Conservation (phyloP, 441 rosid species). For the Adansonia rubrostipa region DNA sequence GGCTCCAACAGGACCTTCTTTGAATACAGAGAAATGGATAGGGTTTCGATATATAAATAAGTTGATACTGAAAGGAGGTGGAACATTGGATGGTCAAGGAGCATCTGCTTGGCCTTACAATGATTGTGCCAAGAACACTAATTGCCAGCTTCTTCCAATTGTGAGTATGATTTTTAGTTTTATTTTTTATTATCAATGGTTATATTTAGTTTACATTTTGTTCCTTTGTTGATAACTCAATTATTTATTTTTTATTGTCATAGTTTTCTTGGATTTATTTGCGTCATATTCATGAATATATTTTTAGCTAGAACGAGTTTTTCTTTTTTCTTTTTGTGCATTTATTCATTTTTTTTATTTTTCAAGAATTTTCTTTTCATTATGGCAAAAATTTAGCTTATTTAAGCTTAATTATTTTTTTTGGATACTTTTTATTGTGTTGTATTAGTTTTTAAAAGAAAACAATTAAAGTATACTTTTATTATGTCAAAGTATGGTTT, state of each 20-base stretch:
- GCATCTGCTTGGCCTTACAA: conserved; percentile 30
- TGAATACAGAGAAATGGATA: conserved; percentile 42
- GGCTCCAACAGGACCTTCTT: conserved; percentile 34
- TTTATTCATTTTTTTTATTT: too few species aligned
- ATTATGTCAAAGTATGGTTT: too few species aligned
- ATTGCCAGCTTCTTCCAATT: conserved; percentile 28
- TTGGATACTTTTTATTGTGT: too few species aligned
- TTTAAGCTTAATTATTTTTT: too few species aligned
- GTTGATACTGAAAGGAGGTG: conserved; percentile 36
- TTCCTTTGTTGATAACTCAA: neutral
- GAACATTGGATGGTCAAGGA: conserved; percentile 48
- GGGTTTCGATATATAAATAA: conserved; percentile 31
- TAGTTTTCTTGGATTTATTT: neutral
- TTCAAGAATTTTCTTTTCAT: too few species aligned
- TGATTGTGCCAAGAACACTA: conserved; percentile 20
- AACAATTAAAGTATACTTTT: too few species aligned
- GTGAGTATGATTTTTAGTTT: conserved; percentile 27
- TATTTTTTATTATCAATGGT: neutral
- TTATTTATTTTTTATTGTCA: neutral
- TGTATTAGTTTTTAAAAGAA: too few species aligned
- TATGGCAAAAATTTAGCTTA: too few species aligned
- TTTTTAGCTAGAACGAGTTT: too few species aligned
- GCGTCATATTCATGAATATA: neutral
- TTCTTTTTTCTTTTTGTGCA: too few species aligned
- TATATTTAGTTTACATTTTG: neutral